Conservation (phyloP, 2,329 filamentous ascomycete species). For the Aspergillus fumigatiaffinis region DNA sequence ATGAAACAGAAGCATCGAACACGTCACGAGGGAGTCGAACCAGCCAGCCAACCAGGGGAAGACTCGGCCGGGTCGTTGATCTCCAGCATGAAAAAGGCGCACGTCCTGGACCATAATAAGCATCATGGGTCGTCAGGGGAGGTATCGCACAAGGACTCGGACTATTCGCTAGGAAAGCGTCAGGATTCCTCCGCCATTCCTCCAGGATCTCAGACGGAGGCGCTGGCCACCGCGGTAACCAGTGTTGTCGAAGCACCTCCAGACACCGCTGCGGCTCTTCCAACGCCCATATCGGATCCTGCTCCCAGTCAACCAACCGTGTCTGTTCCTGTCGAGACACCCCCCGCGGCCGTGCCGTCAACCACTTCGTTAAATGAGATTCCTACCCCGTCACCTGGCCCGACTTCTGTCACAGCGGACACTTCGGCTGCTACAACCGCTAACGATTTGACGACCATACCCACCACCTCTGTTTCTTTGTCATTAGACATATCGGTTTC, state of each 20-base stretch:
- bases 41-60: neutral
- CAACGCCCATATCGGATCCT: neutral
- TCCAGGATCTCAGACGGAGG: neutral
- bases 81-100: neutral
- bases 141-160: neutral
- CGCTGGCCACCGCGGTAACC: neutral
- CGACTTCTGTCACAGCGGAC: constrained; percentile 8
- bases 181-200: constrained; percentile 2
- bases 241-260: neutral
- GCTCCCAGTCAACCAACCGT: constrained; percentile 1
- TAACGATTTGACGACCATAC: neutral
- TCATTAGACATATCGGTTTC: neutral
- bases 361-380: neutral
- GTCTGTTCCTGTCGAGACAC: neutral
- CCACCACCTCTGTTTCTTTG: neutral
- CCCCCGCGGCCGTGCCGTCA: constrained; percentile 8
- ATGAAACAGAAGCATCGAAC: constrained; percentile 8
- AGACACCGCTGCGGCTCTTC: neutral
- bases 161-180: neutral
- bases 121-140: neutral
- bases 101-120: neutral
- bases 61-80: neutral
- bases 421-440: constrained; percentile 6
- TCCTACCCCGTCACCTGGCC: constrained; percentile 5
- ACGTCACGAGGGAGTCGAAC: neutral